Evolutionary conservation across 306 rosid species (phyloP), one percentile per base, ranked within the genome.

Genomic region (Cucumis hystrix): DNA sequence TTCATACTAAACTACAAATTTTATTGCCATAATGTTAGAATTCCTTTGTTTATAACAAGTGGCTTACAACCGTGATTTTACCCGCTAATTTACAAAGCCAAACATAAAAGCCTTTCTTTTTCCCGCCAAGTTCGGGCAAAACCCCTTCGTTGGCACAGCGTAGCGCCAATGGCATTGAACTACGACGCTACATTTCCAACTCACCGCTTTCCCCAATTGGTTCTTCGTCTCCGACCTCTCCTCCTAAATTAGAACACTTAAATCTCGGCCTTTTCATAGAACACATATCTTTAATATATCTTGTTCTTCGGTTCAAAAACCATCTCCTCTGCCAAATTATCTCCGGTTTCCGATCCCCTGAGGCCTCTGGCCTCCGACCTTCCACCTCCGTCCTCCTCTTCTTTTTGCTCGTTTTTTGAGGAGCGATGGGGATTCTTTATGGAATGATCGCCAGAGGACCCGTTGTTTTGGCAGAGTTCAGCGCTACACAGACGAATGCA

Each of bases 381-480:
- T 6, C 54, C 1, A 47, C 57, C 72, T 47, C 58, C 33, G 25
- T 14, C 21, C 40, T 64, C 75, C 51, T 55, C 65, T 23, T 49
- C 74, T 13, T 54, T 52, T 52, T 52, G 16, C 61, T 66, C 65
- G 14, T 47, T 71, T 71, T 39, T 60, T 33, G 73, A 58, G 77
- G 76, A 64, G 80, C 54, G 69, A 84, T 81, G 93, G 90, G 85
- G 68, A 89, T 89, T 60, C 68, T 89, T 9, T 85, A 87, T 57
- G 90, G 55, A 43, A 74, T 89, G 89, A 89, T 89, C 55, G 86
- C 90, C 14, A 82, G 93, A 80, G 89, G 80, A 16, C 51, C 74
- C 74, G 78, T 87, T 52, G 85, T 89, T 68, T 54, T 89, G 85
- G 84, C 88, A 7, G 93, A 89, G 85, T 87, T 82, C 72, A 82